These are phyloP conservation scores for Calonectria leucothoes DNA, from an alignment of 2,329 filamentous ascomycete genomes.

Conservation along the genomic window DNA sequence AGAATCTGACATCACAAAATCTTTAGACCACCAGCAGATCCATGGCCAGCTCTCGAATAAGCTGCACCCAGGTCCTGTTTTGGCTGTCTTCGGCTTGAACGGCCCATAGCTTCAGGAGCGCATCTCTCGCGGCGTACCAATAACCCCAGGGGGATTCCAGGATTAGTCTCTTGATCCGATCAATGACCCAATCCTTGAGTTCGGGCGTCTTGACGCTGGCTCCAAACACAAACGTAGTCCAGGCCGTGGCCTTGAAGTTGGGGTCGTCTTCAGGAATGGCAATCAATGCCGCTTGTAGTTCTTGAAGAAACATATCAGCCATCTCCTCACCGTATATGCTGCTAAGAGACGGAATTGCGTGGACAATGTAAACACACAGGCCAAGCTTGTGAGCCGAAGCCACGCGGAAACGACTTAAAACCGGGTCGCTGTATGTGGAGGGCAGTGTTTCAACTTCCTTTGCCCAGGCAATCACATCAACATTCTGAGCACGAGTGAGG, in stretches of 20 bases:
- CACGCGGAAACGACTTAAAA: slow-evolving; percentile 53
- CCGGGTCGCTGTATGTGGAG: slow-evolving; percentile 46
- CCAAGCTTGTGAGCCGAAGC: slow-evolving; percentile 57
- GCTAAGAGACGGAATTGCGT: slow-evolving; percentile 49
- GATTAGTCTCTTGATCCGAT: slow-evolving; percentile 55
- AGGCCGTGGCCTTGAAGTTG: slow-evolving; percentile 67
- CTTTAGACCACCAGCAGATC: slow-evolving; percentile 56
- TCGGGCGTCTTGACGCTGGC: slow-evolving; percentile 58
- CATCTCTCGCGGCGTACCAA: slow-evolving; percentile 58
- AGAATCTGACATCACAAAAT: slow-evolving; percentile 20
- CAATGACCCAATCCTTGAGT: slow-evolving; percentile 61
- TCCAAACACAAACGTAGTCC: slow-evolving; percentile 68
- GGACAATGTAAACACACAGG: slow-evolving; percentile 58
- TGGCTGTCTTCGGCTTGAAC: slow-evolving; percentile 47
- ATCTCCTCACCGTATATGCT: slow-evolving; percentile 41
- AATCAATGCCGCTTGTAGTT: slow-evolving; percentile 60
- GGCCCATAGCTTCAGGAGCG: slow-evolving; percentile 57
- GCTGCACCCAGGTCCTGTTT: slow-evolving; percentile 55
- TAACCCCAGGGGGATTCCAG: slow-evolving; percentile 61
- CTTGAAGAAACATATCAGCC: slow-evolving; percentile 52
- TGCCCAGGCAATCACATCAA: slow-evolving; percentile 57
- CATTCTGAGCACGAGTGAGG: slow-evolving; percentile 50
- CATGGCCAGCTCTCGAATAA: slow-evolving; percentile 54
- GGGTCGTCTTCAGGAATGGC: slow-evolving; percentile 60
- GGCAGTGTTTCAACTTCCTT: slow-evolving; percentile 48